Evolutionary conservation across 768 basidiomycete genomes (phyloP), one percentile per base, ranked within the genome.

Genomic region (Auricularia sp.): DNA sequence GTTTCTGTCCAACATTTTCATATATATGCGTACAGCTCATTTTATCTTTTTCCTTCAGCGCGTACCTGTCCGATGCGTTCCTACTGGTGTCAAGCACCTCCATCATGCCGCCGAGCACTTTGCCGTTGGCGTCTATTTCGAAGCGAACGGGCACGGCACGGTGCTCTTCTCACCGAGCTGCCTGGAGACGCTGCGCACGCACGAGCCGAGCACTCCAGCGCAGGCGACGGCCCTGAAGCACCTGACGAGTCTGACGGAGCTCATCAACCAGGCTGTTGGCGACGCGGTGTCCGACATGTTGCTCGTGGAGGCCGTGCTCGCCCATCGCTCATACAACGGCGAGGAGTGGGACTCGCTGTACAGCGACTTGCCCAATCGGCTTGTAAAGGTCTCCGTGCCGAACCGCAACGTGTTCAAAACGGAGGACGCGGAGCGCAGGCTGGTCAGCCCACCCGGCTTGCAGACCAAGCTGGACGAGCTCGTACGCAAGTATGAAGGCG

Each of bases 131-230:
- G 92, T 99, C 56, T 99, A 99, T 77, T 99, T 99, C 71, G 97
- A 99, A 75, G 97, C 97, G 39, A 99, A 99, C 73, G 97, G 97
- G 2, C 97, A 99, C 70, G 97, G 97, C 36, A 99, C 97, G 2
- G 93, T 98, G 59, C 76, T 98, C 64, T 98, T 99, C 78, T 98
- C 97, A 12, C 83, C 81, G 6, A 73, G 81, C 21, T 89, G 93
- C 3, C 81, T 87, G 64, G 78, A 83, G 29, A 81, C 74, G 56
- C 79, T 99, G 47, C 70, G 77, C 36, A 75, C 77, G 29, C 79
- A 91, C 71, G 79, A 89, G 68, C 88, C 96, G 2, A 83, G 85
- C 47, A 91, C 91, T 2, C 87, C 91, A 23, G 88, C 90, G 10
- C 92, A 96, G 69, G 84, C 84, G 21, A 90, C 86, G 21, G 89